phyloP scores from a whole-genome alignment of 192 early-diverging fungal species.

The Linnemannia elongata region DNA sequence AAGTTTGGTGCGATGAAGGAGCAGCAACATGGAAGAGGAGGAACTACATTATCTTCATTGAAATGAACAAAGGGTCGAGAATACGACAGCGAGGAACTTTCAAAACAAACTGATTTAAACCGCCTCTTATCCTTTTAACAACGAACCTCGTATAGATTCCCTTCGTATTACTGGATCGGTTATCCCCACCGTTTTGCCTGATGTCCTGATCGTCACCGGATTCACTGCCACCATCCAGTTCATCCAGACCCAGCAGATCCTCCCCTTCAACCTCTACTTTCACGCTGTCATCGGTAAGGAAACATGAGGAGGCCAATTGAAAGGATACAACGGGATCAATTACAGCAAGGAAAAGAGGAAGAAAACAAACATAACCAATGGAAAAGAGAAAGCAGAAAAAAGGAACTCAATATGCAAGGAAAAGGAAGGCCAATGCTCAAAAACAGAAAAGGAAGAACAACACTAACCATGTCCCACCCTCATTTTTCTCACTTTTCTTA shows the following conservation, averaged over 20 bases:
- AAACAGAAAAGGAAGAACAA: background rate
- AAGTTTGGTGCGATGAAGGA: background rate
- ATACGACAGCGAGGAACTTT: background rate
- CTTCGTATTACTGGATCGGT: slow-evolving; percentile 49
- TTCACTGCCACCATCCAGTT: slow-evolving; percentile 28
- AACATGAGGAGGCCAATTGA: no score
- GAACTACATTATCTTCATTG: no score
- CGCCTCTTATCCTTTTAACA: no score
- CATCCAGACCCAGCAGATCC: background rate
- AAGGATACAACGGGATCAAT: no score
- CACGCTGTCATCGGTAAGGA: slow-evolving; percentile 43
- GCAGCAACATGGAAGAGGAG: background rate
- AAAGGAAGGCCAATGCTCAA: background rate
- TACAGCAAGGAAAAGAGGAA: background rate
- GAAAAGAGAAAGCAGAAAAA: background rate
- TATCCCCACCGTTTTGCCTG: slow-evolving; percentile 39
- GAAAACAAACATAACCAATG: background rate
- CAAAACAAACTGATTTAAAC: background rate
- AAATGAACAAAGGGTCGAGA: background rate
- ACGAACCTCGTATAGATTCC: slow-evolving; percentile 16
- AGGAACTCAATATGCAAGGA: background rate
- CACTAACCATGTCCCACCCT: background rate
- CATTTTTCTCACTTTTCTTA: background rate
- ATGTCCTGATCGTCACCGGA: slow-evolving; percentile 31
- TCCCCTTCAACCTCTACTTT: slow-evolving; percentile 24